Percentiles rank a stretch among this genome's conserved stretches.
Evolutionary conservation across 495 filamentous ascomycete genomes (phyloP).

Genomic region (Tuber aestivum): DNA sequence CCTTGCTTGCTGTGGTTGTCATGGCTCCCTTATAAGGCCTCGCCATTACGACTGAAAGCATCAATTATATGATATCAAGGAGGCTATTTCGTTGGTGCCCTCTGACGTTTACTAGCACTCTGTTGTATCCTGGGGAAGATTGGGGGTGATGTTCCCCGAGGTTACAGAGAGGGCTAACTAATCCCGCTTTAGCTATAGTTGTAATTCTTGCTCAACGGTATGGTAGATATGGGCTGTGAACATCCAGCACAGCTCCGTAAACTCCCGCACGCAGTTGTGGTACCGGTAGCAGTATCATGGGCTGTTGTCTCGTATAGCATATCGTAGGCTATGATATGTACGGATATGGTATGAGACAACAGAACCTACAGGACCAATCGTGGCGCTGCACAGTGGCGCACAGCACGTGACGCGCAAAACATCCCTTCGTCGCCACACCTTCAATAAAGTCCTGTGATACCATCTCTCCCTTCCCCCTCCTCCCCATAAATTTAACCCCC

Average conservation of each 20-base stretch:
- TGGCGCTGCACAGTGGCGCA: background rate
- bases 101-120: no score
- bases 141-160: background rate
- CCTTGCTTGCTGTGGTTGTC: background rate
- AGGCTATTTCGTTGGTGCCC: background rate
- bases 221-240: background rate
- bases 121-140: background rate
- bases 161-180: background rate
- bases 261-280: no score
- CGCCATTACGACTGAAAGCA: background rate
- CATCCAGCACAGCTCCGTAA: no score
- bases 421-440: background rate
- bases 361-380: background rate
- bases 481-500: no score
- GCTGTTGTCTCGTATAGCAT: background rate
- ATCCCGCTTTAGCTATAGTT: background rate
- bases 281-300: no score
- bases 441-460: background rate
- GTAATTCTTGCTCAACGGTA: background rate
- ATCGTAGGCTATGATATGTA: no score
- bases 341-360: no score
- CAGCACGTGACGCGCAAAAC: background rate
- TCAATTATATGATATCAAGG: background rate
- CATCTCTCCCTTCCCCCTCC: background rate
- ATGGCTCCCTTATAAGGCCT: background rate